These are phyloP conservation scores for Lomentospora prolificans DNA, from an alignment of 2,329 filamentous ascomycete genomes.

Conservation along the genomic window DNA sequence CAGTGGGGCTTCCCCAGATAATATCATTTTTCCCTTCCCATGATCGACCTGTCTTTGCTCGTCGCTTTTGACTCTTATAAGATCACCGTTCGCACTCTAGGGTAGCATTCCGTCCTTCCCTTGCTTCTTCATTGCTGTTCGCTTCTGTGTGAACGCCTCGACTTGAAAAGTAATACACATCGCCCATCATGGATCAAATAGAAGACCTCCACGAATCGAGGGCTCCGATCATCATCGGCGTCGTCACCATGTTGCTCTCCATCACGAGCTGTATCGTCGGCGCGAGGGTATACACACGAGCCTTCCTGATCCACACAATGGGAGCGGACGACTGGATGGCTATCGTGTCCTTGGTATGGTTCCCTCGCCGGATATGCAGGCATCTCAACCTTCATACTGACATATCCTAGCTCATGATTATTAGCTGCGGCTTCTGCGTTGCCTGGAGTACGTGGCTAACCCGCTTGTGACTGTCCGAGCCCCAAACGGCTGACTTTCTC, in stretches of 20 bases:
- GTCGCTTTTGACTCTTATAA: background rate
- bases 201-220: background rate
- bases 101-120: background rate
- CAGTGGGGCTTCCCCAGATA: background rate
- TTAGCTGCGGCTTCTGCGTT: slow-evolving; percentile 7
- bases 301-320: slow-evolving; percentile 8
- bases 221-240: background rate
- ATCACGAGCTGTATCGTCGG: background rate
- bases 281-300: slow-evolving; percentile 4
- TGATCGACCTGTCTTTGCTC: background rate
- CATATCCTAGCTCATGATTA: slow-evolving; percentile 7
- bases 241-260: background rate
- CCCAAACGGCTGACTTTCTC: background rate
- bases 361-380: background rate
- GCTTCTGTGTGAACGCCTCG: too few species aligned
- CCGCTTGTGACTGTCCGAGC: background rate
- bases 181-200: background rate
- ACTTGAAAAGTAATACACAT: background rate
- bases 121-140: background rate
- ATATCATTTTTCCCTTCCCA: background rate
- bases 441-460: slow-evolving; percentile 7
- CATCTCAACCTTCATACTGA: too few species aligned
- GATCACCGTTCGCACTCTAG: background rate
- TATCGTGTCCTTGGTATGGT: slow-evolving; percentile 15
- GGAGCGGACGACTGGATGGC: slow-evolving; percentile 18